Conservation (phyloP, 768 basidiomycete genomes). For the Amanita molliuscula region DNA sequence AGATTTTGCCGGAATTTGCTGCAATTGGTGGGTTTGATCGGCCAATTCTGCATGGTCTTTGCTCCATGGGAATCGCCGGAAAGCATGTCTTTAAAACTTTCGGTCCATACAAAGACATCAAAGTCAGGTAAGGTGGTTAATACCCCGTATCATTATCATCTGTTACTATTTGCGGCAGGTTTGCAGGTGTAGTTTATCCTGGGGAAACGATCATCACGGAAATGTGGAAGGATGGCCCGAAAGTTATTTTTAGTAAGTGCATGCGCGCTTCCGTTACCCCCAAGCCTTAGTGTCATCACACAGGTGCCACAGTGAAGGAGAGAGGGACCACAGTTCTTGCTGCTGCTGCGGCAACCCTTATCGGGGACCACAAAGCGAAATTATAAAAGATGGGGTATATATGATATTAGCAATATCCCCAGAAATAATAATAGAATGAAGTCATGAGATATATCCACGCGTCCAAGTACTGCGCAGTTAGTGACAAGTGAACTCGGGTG, state of each 20-base stretch:
- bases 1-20: constrained; percentile 92
- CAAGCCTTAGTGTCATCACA: neutral
- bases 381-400: constrained; percentile 24
- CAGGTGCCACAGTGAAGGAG: constrained; percentile 87
- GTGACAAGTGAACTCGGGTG: constrained; percentile 19
- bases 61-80: constrained; percentile 85
- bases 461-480: neutral
- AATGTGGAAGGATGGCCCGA: constrained; percentile 96
- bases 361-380: constrained; percentile 44
- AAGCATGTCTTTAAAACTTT: constrained; percentile 88
- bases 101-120: constrained; percentile 86
- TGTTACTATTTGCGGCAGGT: constrained; percentile 29
- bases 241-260: constrained; percentile 79
- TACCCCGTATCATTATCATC: neutral
- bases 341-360: constrained; percentile 75
- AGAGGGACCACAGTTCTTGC: constrained; percentile 60
- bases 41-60: constrained; percentile 84
- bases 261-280: neutral
- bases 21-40: constrained; percentile 90
- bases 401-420: neutral
- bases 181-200: constrained; percentile 87
- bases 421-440: neutral
- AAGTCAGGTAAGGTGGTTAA: constrained; percentile 59
- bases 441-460: neutral
- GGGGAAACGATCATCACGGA: constrained; percentile 92